Evolutionary conservation across 345 rosid species (phyloP).

Genomic region (thale cress (Arabidopsis thaliana)): TAIR10.1 NC_003070.9:5565001-5565500

Average conservation of each 20-base stretch:
- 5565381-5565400: constrained; percentile 46
- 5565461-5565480: constrained; percentile 45
- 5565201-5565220: constrained; percentile 47
- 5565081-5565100: constrained; percentile 27
- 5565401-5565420: constrained; percentile 48
- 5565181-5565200: constrained; percentile 49
- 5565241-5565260: constrained; percentile 51
- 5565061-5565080: constrained; percentile 45
- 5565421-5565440: constrained; percentile 46
- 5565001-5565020: constrained; percentile 40
- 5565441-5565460: constrained; percentile 45
- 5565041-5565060: constrained; percentile 35
- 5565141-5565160: constrained; percentile 59
- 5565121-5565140: constrained; percentile 55
- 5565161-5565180: constrained; percentile 50
- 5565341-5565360: constrained; percentile 40
- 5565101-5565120: constrained; percentile 55
- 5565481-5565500: constrained; percentile 48
- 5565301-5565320: constrained; percentile 49
- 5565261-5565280: constrained; percentile 51
- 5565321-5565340: constrained; percentile 49
- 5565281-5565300: constrained; percentile 46
- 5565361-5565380: constrained; percentile 45
- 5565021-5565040: constrained; percentile 40
- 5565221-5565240: constrained; percentile 50